These are phyloP conservation scores for Solanum lignicaule DNA, from an alignment of 257 asterid genomes.

Conservation along the genomic window DNA sequence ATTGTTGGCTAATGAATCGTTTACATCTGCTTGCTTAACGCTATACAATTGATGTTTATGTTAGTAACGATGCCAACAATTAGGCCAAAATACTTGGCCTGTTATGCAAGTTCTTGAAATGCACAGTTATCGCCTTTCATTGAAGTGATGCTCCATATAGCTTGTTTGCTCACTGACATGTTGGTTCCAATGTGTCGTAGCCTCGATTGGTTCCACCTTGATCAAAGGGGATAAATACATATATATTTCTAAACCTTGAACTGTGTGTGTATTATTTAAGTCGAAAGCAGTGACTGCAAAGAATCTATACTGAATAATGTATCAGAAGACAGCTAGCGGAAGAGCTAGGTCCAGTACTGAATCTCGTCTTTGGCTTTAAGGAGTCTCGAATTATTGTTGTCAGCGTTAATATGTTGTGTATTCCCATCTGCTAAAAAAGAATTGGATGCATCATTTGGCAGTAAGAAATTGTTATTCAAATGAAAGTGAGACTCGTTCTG, in stretches of 20 bases:
- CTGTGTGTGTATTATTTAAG: not conserved
- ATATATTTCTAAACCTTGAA: not conserved
- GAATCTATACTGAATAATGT: not conserved
- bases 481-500: not conserved
- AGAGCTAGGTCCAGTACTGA: not conserved
- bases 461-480: not conserved
- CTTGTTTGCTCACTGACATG: not conserved
- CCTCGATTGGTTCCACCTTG: not conserved
- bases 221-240: not conserved
- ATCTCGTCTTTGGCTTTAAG: not conserved
- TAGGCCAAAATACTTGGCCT: not conserved
- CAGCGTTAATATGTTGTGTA: not conserved
- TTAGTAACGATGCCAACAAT: not conserved
- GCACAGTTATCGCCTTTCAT: not conserved
- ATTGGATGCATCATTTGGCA: not conserved
- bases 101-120: not conserved
- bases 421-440: not conserved
- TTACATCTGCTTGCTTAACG: not conserved
- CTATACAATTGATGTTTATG: not conserved
- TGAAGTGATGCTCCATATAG: not conserved
- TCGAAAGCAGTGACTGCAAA: not conserved
- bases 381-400: not conserved
- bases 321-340: not conserved
- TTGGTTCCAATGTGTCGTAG: not conserved
- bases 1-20: not conserved